Conservation (phyloP, 1,284 basidiomycete genomes). For the Ustilago tritici region DNA sequence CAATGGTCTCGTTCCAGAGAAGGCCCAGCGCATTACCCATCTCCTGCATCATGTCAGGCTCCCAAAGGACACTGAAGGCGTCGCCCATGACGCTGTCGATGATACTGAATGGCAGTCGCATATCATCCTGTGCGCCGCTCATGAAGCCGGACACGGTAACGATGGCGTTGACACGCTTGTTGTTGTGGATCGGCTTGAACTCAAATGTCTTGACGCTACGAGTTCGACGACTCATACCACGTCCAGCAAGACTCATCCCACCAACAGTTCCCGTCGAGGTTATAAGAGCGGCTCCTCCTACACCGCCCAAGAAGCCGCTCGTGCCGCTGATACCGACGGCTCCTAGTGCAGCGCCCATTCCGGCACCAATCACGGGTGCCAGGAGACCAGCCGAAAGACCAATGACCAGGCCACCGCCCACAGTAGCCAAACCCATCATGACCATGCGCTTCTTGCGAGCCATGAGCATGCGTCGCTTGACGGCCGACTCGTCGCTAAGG, state of each 20-base stretch:
- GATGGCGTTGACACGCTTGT: slow-evolving; percentile 69
- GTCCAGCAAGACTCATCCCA: slow-evolving; percentile 64
- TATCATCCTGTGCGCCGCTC: slow-evolving; percentile 65
- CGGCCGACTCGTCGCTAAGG: slow-evolving; percentile 56
- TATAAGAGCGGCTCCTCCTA: slow-evolving; percentile 68
- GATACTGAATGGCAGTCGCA: slow-evolving; percentile 67
- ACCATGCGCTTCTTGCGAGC: slow-evolving; percentile 62
- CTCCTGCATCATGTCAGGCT: slow-evolving; percentile 70
- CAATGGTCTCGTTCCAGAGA: slow-evolving; percentile 69
- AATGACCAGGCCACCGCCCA: slow-evolving; percentile 68
- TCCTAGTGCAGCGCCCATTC: slow-evolving; percentile 67
- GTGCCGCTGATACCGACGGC: slow-evolving; percentile 68
- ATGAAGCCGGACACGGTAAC: slow-evolving; percentile 67
- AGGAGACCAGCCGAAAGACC: slow-evolving; percentile 67
- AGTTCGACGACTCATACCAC: slow-evolving; percentile 66
- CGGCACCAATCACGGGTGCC: slow-evolving; percentile 67
- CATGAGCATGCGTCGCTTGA: slow-evolving; percentile 52
- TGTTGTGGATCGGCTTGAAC: slow-evolving; percentile 69
- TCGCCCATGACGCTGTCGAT: slow-evolving; percentile 69
- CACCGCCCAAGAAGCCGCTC: slow-evolving; percentile 64
- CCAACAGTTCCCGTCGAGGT: slow-evolving; percentile 67
- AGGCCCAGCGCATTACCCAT: slow-evolving; percentile 69
- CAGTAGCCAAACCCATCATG: slow-evolving; percentile 69
- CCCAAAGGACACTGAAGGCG: slow-evolving; percentile 67
- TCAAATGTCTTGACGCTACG: slow-evolving; percentile 67